Percentiles rank a stretch among this genome's conserved stretches.
These are phyloP conservation scores for Schizopora paradoxa DNA, from an alignment of 1,284 basidiomycete species.

Conservation along the genomic window DNA sequence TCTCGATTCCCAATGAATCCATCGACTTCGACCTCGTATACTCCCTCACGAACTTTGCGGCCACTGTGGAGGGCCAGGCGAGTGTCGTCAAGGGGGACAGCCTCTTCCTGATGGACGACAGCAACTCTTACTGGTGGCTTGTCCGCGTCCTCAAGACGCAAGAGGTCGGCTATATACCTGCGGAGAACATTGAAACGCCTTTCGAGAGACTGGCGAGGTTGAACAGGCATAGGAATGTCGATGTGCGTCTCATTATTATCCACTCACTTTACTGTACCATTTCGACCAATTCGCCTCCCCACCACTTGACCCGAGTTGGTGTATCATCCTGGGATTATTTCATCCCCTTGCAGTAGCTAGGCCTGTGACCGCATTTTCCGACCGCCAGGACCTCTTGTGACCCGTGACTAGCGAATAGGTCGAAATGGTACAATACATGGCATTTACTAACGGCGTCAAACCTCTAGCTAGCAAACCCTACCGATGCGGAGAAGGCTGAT, in stretches of 20 bases:
- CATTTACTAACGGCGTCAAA: background rate
- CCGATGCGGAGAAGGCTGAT: conserved; percentile 60
- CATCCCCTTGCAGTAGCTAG: no score
- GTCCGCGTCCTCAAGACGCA: conserved; percentile 95
- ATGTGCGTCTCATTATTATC: conserved; percentile 50
- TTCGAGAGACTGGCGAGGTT: conserved; percentile 92
- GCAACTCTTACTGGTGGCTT: conserved; percentile 98
- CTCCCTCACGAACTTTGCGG: conserved; percentile 88
- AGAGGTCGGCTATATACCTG: conserved; percentile 99
- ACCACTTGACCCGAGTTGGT: conserved; percentile 4
- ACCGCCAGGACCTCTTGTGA: no score
- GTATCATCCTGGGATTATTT: conserved; percentile 1
- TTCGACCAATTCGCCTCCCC: background rate
- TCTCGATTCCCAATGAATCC: conserved; percentile 84
- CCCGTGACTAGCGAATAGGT: no score
- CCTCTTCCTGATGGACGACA: conserved; percentile 90
- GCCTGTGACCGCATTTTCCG: no score
- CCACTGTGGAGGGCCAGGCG: conserved; percentile 94
- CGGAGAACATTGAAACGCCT: conserved; percentile 98
- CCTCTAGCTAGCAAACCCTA: conserved; percentile 64
- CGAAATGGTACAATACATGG: background rate
- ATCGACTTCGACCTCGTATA: conserved; percentile 90
- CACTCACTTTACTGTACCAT: background rate
- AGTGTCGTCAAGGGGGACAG: conserved; percentile 96
- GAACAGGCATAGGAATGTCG: conserved; percentile 97